Evolutionary conservation across 768 basidiomycete genomes (phyloP).

Genomic region (Suillus plorans): DNA sequence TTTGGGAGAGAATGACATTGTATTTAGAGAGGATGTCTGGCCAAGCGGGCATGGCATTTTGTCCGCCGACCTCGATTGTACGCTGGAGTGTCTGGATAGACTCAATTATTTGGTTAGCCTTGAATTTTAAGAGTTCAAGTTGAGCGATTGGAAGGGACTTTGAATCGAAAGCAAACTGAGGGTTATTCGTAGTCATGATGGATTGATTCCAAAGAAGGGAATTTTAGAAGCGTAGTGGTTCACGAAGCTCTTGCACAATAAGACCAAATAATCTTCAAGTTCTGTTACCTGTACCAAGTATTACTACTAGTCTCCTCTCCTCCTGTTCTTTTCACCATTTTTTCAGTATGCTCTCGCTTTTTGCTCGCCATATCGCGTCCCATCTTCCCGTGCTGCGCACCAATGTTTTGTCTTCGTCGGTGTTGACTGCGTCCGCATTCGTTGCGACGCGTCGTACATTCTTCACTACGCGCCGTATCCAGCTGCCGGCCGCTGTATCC

Average conservation of each 20-base stretch:
- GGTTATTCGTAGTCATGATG: slow-evolving; percentile 8
- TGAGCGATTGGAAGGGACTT: slow-evolving; percentile 59
- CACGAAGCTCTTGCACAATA: slow-evolving; percentile 3
- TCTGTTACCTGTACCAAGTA: not conserved
- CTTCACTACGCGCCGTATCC: slow-evolving; percentile 20
- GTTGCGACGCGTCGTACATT: slow-evolving; percentile 25
- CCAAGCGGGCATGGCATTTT: slow-evolving; percentile 73
- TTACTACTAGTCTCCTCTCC: not conserved
- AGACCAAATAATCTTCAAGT: slow-evolving; percentile 7
- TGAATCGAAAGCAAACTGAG: slow-evolving; percentile 25
- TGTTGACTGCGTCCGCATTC: slow-evolving; percentile 1
- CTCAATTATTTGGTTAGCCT: slow-evolving; percentile 77
- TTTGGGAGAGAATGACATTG: slow-evolving; percentile 80
- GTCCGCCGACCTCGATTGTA: slow-evolving; percentile 59
- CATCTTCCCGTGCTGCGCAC: not conserved
- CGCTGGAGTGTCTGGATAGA: slow-evolving; percentile 65
- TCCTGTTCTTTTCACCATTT: not conserved
- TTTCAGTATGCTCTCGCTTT: slow-evolving; percentile 16
- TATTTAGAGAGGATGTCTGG: slow-evolving; percentile 86
- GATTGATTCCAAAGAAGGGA: slow-evolving; percentile 1
- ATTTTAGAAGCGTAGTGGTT: slow-evolving; percentile 1
- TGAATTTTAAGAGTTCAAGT: slow-evolving; percentile 76
- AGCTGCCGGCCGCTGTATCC: slow-evolving; percentile 12
- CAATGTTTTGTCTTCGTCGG: slow-evolving; percentile 4
- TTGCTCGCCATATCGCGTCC: slow-evolving; percentile 11